A percentile compares a stretch with the other conserved stretches of the same genome.
Conservation (phyloP, 306 rosid genomes). For the Sesbania bispinosa region DNA sequence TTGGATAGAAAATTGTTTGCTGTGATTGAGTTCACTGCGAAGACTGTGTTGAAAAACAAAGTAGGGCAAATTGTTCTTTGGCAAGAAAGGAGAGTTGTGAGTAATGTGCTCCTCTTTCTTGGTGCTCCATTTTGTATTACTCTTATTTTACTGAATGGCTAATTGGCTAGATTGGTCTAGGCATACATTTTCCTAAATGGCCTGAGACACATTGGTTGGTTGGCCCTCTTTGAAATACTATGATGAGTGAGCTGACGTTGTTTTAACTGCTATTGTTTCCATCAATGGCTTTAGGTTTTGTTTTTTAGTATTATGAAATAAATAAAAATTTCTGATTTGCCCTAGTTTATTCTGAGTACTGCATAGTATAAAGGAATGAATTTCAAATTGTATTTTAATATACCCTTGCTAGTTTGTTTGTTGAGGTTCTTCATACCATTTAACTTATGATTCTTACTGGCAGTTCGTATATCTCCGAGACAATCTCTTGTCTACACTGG, state of each 20-base stretch:
- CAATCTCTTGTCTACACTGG: constrained; percentile 88
- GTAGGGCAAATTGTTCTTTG: background rate
- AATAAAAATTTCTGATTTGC: background rate
- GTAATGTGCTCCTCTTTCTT: background rate
- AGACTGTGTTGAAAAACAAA: background rate
- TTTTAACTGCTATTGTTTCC: background rate
- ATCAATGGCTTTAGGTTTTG: background rate
- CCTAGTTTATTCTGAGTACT: background rate
- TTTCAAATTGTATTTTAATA: constrained; percentile 13
- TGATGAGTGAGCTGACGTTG: background rate
- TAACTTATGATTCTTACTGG: constrained; percentile 35
- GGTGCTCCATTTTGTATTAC: constrained; percentile 2
- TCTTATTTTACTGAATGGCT: background rate
- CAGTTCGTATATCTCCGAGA: constrained; percentile 98
- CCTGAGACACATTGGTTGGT: background rate
- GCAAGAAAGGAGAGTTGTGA: background rate
- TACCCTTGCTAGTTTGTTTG: constrained; percentile 12
- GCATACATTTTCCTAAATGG: constrained; percentile 3
- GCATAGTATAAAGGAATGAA: background rate
- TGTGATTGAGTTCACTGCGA: background rate
- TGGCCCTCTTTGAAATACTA: background rate
- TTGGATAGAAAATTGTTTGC: background rate
- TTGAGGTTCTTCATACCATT: constrained; percentile 2
- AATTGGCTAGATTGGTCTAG: background rate
- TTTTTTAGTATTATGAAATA: background rate